These are phyloP conservation scores for Botrytis galanthina DNA, from an alignment of 2,329 filamentous ascomycete species.

Conservation along the genomic window DNA sequence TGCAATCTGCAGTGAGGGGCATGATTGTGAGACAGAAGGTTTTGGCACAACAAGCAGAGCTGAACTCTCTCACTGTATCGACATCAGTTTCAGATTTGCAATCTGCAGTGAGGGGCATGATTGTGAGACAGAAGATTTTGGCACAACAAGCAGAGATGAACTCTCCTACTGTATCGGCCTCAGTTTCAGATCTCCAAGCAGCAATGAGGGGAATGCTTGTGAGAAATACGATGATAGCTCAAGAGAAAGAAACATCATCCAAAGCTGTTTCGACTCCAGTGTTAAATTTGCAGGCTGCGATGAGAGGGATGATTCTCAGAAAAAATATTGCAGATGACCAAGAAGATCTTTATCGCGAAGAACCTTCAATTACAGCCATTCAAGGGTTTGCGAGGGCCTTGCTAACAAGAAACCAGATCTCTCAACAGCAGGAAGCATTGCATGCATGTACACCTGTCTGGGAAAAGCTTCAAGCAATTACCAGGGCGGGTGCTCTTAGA, in stretches of 20 bases:
- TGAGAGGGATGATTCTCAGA: slow-evolving; percentile 49
- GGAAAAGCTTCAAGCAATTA: slow-evolving; percentile 46
- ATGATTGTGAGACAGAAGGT: slow-evolving; percentile 49
- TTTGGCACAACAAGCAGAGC: neutral
- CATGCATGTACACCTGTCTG: slow-evolving; percentile 50
- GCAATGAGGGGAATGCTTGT: slow-evolving; percentile 10
- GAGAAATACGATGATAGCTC: neutral
- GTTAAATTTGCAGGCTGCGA: slow-evolving; percentile 44
- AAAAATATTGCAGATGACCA: slow-evolving; percentile 52
- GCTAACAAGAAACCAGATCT: slow-evolving; percentile 55
- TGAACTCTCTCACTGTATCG: slow-evolving; percentile 41
- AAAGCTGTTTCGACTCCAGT: slow-evolving; percentile 50
- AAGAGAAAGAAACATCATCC: slow-evolving; percentile 9
- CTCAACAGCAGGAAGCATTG: slow-evolving; percentile 51
- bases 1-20: slow-evolving; percentile 38
- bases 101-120: slow-evolving; percentile 26
- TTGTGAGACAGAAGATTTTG: slow-evolving; percentile 48
- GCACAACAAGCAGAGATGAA: neutral
- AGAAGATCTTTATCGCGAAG: slow-evolving; percentile 51
- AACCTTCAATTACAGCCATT: slow-evolving; percentile 51
- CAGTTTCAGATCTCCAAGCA: slow-evolving; percentile 50
- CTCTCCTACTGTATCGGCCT: slow-evolving; percentile 44
- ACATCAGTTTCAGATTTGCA: slow-evolving; percentile 53
- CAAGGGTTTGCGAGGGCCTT: slow-evolving; percentile 64
- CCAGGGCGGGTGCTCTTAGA: slow-evolving; percentile 48